A percentile compares a stretch with the other conserved stretches of the same genome.
phyloP scores from a whole-genome alignment of 2,329 filamentous ascomycete species.

The Hymenoscyphus scutula region DNA sequence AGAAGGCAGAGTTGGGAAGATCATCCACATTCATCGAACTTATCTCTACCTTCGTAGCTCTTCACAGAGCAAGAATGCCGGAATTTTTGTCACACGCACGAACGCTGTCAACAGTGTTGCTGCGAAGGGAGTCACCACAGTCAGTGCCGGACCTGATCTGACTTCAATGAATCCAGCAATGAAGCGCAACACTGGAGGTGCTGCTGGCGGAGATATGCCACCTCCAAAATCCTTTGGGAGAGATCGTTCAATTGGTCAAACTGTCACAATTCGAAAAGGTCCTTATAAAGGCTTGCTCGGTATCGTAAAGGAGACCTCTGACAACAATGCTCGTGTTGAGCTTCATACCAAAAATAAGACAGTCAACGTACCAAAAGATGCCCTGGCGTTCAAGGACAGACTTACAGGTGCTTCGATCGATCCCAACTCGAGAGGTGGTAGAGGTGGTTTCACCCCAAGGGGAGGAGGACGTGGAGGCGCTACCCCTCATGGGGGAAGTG shows the following conservation, averaged over 20 bases:
- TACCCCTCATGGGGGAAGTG: constrained; percentile 45
- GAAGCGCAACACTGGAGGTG: constrained; percentile 61
- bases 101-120: constrained; percentile 85
- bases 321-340: constrained; percentile 82
- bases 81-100: constrained; percentile 84
- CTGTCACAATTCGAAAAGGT: constrained; percentile 82
- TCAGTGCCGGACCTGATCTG: constrained; percentile 69
- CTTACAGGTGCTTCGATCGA: constrained; percentile 77
- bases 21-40: constrained; percentile 91
- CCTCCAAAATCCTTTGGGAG: constrained; percentile 75
- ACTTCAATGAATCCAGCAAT: constrained; percentile 90
- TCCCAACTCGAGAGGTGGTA: constrained; percentile 53
- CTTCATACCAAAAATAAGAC: constrained; percentile 93
- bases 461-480: constrained; percentile 48
- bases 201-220: constrained; percentile 51
- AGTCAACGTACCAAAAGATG: constrained; percentile 77
- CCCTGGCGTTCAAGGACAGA: constrained; percentile 82
- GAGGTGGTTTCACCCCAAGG: constrained; percentile 42
- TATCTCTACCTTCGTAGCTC: constrained; percentile 88
- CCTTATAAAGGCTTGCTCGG: constrained; percentile 90
- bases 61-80: constrained; percentile 78
- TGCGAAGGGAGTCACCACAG: constrained; percentile 77
- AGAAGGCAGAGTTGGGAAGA: constrained; percentile 80
- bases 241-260: constrained; percentile 85
- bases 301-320: constrained; percentile 93